Conservation (phyloP, 129 eudicot genomes). For the Centella asiatica region DNA sequence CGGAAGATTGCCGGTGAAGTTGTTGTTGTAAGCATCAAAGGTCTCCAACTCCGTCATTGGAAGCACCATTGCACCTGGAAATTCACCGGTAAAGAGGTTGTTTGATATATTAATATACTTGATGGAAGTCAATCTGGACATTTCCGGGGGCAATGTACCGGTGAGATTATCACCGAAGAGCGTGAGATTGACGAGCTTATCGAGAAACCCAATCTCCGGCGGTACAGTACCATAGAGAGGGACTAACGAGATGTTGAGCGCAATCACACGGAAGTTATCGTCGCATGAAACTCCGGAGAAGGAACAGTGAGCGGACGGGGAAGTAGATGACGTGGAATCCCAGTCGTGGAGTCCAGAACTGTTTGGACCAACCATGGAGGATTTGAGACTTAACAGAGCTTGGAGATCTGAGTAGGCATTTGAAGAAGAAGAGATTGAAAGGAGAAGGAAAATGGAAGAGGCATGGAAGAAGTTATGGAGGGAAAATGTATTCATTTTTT, state of each 20-base stretch:
- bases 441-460: slow-evolving; percentile 10
- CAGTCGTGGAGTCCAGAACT: slow-evolving; percentile 54
- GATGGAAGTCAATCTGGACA: slow-evolving; percentile 33
- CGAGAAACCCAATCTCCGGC: slow-evolving; percentile 52
- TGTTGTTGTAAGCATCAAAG: slow-evolving; percentile 62
- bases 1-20: slow-evolving; percentile 57
- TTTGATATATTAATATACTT: slow-evolving; percentile 44
- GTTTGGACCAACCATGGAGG: slow-evolving; percentile 44
- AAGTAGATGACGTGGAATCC: slow-evolving; percentile 19
- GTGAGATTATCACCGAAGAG: slow-evolving; percentile 56
- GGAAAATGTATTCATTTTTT: slow-evolving; percentile 6
- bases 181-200: slow-evolving; percentile 45
- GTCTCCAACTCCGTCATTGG: slow-evolving; percentile 41
- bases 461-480: neutral
- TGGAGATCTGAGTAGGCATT: slow-evolving; percentile 49
- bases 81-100: slow-evolving; percentile 35
- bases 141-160: slow-evolving; percentile 55
- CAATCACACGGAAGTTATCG: slow-evolving; percentile 30
- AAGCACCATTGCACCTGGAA: slow-evolving; percentile 37
- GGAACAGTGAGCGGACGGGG: slow-evolving; percentile 40
- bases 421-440: neutral
- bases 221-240: slow-evolving; percentile 56
- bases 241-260: slow-evolving; percentile 35
- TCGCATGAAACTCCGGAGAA: slow-evolving; percentile 78
- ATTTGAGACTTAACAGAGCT: slow-evolving; percentile 49